Percentiles rank a stretch among this genome's conserved stretches.
Evolutionary conservation across 148 eudicot genomes (phyloP).

Genomic region (Diospyros kaki): DNA sequence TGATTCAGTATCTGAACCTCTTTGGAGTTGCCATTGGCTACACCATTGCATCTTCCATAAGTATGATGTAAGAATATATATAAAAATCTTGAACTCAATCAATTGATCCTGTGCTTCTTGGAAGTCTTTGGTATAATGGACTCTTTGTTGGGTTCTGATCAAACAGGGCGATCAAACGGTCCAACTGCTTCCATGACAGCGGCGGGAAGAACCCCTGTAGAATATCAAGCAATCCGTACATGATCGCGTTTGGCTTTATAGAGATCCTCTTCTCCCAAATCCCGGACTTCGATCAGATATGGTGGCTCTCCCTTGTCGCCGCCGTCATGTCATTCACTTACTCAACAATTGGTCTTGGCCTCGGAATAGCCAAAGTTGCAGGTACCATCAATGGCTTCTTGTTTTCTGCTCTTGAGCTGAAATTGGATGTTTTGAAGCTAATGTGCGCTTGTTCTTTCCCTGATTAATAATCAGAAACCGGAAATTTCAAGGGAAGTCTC

Average conservation of each 20-base stretch:
- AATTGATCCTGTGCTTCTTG: not conserved
- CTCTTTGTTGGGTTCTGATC: not conserved
- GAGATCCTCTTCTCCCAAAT: constrained; percentile 34
- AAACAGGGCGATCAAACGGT: constrained; percentile 36
- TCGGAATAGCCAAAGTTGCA: constrained; percentile 30
- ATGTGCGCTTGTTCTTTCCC: not conserved
- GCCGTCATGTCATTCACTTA: constrained; percentile 41
- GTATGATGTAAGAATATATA: constrained; percentile 28
- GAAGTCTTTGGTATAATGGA: no score
- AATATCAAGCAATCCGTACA: constrained; percentile 33
- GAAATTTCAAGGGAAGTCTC: constrained; percentile 37
- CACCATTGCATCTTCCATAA: constrained; percentile 39
- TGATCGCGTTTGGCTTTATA: constrained; percentile 33
- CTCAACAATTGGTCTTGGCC: constrained; percentile 26
- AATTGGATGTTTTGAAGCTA: not conserved
- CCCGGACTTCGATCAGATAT: constrained; percentile 35
- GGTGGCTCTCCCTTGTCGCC: constrained; percentile 43
- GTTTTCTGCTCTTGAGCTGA: no score
- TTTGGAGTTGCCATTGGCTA: constrained; percentile 34
- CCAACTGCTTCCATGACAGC: constrained; percentile 34
- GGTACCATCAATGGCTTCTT: constrained; percentile 3
- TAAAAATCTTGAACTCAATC: no score
- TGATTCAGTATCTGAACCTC: constrained; percentile 26
- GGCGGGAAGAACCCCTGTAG: constrained; percentile 24
- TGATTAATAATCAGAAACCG: constrained; percentile 24